Percentiles rank a stretch among this genome's conserved stretches.
Conservation (phyloP, 1,139 yeast species). For the Suhomyces coccinellae region DNA sequence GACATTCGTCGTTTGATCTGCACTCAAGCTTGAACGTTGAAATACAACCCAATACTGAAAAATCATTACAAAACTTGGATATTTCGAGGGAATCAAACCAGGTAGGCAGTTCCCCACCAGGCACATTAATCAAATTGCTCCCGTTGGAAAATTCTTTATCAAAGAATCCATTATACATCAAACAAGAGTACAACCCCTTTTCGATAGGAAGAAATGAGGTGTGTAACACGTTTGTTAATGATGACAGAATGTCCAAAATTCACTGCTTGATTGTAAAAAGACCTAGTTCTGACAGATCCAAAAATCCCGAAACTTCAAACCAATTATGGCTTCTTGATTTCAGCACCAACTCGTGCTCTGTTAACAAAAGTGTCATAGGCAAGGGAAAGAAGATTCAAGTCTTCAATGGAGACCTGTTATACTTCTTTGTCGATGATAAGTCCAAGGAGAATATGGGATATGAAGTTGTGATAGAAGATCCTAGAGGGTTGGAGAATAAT, state of each 20-base stretch:
- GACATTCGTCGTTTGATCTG: background rate
- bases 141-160: slow-evolving; percentile 35
- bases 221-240: slow-evolving; percentile 60
- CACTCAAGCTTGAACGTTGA: background rate
- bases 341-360: slow-evolving; percentile 76
- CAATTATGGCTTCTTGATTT: slow-evolving; percentile 77
- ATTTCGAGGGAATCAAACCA: background rate
- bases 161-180: slow-evolving; percentile 50
- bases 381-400: slow-evolving; percentile 62
- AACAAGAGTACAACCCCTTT: slow-evolving; percentile 63
- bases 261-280: slow-evolving; percentile 72
- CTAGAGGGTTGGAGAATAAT: slow-evolving; percentile 56
- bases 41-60: background rate
- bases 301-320: slow-evolving; percentile 21
- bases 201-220: slow-evolving; percentile 65
- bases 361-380: slow-evolving; percentile 61
- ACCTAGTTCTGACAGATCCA: slow-evolving; percentile 53
- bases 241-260: slow-evolving; percentile 75
- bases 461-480: slow-evolving; percentile 44
- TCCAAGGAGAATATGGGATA: slow-evolving; percentile 55
- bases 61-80: background rate
- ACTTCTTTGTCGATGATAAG: slow-evolving; percentile 61
- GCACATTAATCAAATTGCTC: slow-evolving; percentile 31
- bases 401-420: slow-evolving; percentile 63
- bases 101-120: slow-evolving; percentile 19